Percentiles rank a stretch among this genome's conserved stretches.
Evolutionary conservation across 768 basidiomycete species (phyloP).

Genomic region (Suillus discolor): DNA sequence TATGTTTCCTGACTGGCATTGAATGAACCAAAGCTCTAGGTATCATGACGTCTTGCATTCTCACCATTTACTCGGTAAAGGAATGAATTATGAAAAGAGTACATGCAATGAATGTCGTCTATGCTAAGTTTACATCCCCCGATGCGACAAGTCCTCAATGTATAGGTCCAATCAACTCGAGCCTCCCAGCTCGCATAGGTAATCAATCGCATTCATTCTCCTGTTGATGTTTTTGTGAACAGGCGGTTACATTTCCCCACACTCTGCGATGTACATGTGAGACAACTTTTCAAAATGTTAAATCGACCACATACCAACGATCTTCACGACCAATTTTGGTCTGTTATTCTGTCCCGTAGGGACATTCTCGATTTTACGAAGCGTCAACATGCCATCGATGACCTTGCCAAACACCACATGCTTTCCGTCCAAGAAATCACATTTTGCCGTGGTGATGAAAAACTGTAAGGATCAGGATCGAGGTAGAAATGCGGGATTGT

Average conservation of each 20-base stretch:
- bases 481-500: neutral
- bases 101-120: neutral
- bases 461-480: constrained; percentile 53
- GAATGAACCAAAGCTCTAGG: neutral
- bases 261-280: constrained; percentile 39
- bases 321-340: constrained; percentile 87
- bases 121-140: neutral
- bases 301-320: constrained; percentile 59
- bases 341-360: constrained; percentile 89
- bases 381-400: constrained; percentile 90
- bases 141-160: neutral
- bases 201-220: neutral
- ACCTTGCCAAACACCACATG: constrained; percentile 93
- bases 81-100: neutral
- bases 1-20: constrained; percentile 28
- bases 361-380: constrained; percentile 96
- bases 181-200: neutral
- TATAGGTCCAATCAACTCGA: no score
- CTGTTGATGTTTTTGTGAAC: neutral
- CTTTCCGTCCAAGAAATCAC: constrained; percentile 94
- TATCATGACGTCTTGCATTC: neutral
- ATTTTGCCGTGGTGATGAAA: constrained; percentile 95
- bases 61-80: neutral
- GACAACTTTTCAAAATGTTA: neutral
- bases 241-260: constrained; percentile 55